Evolutionary conservation across 2,329 filamentous ascomycete species (phyloP), one percentile per base, ranked within the genome.

Genomic region (Pleoardoris graminearum): DNA sequence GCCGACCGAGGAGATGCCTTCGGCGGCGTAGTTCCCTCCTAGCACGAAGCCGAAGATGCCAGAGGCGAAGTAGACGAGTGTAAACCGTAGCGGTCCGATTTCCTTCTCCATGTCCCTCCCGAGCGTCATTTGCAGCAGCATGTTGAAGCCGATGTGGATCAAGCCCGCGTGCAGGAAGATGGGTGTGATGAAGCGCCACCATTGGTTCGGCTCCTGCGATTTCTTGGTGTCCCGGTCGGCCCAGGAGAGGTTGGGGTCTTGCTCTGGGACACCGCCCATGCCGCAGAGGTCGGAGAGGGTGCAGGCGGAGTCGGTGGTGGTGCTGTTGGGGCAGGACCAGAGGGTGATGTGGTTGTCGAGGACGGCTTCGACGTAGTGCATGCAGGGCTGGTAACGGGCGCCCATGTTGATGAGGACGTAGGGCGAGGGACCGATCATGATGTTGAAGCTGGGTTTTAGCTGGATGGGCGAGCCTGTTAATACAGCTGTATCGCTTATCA

Each of bases 321-420:
- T 79, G 22, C 73, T 73, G 66, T 90, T 91, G 1, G 94, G 93
- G 72, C 94, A 97, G 3, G 87, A 86, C 82, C 91, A 96, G 23
- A 68, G 71, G 48, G 87, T 80, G 3, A 68, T 61, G 1, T 53
- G 68, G 62, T 4, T 67, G 51, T 84, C 79, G 65, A 87, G 86
- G 30, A 92, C 79, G 41, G 80, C 82, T 37, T 82, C 72, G 59
- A 89, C 82, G 62, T 89, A 91, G 77, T 93, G 92, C 94, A 99
- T 99, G 75, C 94, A 99, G 6, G 92, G 90, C 3, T 89, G 85
- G 70, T 90, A 99, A 56, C 94, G 87, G 35, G 92, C 90, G 53
- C 94, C 94, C 90, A 99, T 96, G 74, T 96, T 96, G 78, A 97
- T 96, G 65, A 96, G 84, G 21, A 97, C 85, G 62, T 91, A 90